Evolutionary conservation across 1,284 basidiomycete genomes (phyloP).

Genomic region (Fistulinella staudtii): DNA sequence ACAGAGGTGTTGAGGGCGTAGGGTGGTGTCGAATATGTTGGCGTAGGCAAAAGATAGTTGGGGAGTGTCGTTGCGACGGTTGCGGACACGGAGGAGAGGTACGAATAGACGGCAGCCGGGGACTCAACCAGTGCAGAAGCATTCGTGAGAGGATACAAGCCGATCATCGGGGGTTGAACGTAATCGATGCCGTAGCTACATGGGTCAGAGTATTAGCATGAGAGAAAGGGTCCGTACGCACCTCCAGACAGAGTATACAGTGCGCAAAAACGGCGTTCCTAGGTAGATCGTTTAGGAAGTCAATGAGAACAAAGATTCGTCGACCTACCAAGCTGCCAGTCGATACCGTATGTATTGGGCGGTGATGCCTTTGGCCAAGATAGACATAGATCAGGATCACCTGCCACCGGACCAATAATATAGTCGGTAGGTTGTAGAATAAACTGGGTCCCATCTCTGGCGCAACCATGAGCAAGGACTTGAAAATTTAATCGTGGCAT

Average conservation of each 20-base stretch:
- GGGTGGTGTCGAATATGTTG: constrained; percentile 57
- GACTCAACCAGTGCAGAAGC: constrained; percentile 40
- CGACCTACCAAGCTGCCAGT: constrained; percentile 74
- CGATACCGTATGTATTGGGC: constrained; percentile 72
- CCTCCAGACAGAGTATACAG: constrained; percentile 83
- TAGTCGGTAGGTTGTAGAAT: constrained; percentile 76
- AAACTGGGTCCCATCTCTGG: constrained; percentile 23
- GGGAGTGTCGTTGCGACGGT: constrained; percentile 71
- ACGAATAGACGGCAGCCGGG: constrained; percentile 44
- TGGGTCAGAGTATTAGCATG: constrained; percentile 7
- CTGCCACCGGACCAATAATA: constrained; percentile 68
- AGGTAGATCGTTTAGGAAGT: neutral
- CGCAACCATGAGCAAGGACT: constrained; percentile 2
- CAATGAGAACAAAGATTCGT: neutral
- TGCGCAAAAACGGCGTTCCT: constrained; percentile 76
- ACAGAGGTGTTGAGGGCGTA: constrained; percentile 74
- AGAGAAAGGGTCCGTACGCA: constrained; percentile 26
- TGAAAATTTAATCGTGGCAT: constrained; percentile 13
- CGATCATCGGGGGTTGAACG: constrained; percentile 70
- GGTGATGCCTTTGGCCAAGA: constrained; percentile 75
- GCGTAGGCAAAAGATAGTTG: constrained; percentile 69
- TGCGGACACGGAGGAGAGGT: constrained; percentile 59
- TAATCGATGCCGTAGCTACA: constrained; percentile 66
- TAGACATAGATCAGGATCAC: constrained; percentile 68
- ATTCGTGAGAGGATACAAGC: constrained; percentile 60